Evolutionary conservation across 192 early-diverging fungal species (phyloP).

Genomic region (Coemansia javaensis): DNA sequence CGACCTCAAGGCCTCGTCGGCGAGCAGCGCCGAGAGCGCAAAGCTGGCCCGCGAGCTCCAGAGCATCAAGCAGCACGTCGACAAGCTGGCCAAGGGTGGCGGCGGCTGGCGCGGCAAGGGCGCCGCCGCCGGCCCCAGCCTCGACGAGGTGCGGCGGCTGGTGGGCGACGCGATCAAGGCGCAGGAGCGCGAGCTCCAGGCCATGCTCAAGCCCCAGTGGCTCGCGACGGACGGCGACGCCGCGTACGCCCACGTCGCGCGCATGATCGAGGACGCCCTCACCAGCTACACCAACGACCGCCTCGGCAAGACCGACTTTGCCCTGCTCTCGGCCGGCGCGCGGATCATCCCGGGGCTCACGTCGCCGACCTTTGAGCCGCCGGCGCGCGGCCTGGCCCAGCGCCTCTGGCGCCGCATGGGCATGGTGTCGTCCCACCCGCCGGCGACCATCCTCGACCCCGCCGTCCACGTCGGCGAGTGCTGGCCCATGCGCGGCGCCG

Average conservation of each 20-base stretch:
- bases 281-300: constrained; percentile 54
- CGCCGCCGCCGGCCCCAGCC: constrained; percentile 8
- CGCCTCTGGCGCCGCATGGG: constrained; percentile 21
- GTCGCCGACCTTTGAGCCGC: constrained; percentile 54
- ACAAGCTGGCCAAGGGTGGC: constrained; percentile 30
- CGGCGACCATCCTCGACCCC: constrained; percentile 38
- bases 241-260: constrained; percentile 36
- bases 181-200: constrained; percentile 29
- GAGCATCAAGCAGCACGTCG: constrained; percentile 22
- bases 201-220: constrained; percentile 38
- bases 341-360: constrained; percentile 60
- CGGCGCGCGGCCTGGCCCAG: constrained; percentile 17
- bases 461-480: constrained; percentile 63
- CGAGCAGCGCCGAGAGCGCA: constrained; percentile 11
- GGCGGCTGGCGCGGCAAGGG: constrained; percentile 10
- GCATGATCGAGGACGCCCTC: constrained; percentile 58
- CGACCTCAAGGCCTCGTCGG: constrained; percentile 21
- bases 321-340: constrained; percentile 59
- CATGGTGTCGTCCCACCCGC: constrained; percentile 36
- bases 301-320: constrained; percentile 65
- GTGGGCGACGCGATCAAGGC: constrained; percentile 31
- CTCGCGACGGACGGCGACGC: constrained; percentile 38
- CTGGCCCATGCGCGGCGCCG: constrained; percentile 65
- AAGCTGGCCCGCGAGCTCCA: constrained; percentile 25
- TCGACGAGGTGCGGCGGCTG: constrained; percentile 32